A percentile compares a stretch with the other conserved stretches of the same genome.
phyloP scores from a whole-genome alignment of 495 filamentous ascomycete genomes.

The Hamigera avellanea region DNA sequence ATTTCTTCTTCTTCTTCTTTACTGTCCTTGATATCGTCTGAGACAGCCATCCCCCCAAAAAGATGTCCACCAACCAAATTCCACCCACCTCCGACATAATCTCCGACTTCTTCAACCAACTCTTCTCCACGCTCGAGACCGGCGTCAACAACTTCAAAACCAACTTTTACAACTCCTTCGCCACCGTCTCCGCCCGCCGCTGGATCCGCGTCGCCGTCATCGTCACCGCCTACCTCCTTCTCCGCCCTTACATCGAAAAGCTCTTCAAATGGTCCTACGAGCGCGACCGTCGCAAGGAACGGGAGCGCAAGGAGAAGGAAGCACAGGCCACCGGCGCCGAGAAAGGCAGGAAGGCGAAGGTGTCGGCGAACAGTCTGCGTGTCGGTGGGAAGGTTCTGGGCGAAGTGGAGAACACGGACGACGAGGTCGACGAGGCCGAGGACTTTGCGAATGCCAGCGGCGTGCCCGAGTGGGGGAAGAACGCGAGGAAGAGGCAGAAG shows the following conservation, averaged over 20 bases:
- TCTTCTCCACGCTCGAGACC: conserved; percentile 17
- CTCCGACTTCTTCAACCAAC: conserved; percentile 22
- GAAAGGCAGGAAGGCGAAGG: conserved; percentile 49
- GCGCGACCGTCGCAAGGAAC: conserved; percentile 40
- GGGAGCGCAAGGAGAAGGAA: conserved; percentile 32
- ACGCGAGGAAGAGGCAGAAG: conserved; percentile 52
- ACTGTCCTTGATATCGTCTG: neutral
- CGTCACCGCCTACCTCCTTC: conserved; percentile 48
- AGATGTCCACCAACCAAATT: neutral
- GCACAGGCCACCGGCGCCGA: conserved; percentile 16
- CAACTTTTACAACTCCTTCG: conserved; percentile 45
- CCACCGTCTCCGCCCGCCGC: conserved; percentile 38
- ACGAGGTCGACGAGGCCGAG: conserved; percentile 50
- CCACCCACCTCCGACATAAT: conserved; percentile 12
- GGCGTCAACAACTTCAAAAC: conserved; percentile 28
- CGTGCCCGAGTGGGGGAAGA: conserved; percentile 37
- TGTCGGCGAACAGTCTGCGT: conserved; percentile 51
- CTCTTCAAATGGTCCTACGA: conserved; percentile 43
- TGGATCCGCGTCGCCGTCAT: conserved; percentile 52
- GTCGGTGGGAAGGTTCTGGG: conserved; percentile 31
- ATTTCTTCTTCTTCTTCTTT: neutral
- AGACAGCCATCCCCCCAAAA: conserved; percentile 8
- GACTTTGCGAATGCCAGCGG: conserved; percentile 30
- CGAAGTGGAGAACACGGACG: conserved; percentile 34
- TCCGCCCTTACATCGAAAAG: conserved; percentile 53